phyloP scores from a whole-genome alignment of 768 basidiomycete genomes.

The Phaeotremella skinneri region DNA sequence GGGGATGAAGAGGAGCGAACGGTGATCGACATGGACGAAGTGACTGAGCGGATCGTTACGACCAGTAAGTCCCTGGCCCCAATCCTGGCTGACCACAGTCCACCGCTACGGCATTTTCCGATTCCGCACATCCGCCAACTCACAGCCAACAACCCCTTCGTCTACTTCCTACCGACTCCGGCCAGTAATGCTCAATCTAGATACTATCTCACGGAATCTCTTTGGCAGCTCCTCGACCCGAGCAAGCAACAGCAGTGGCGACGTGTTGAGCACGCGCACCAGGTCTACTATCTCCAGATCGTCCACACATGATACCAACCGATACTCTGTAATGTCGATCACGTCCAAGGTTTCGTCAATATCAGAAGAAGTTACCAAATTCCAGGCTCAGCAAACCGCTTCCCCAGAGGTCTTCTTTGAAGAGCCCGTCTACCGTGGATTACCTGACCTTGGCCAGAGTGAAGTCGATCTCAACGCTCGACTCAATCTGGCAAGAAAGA shows the following conservation, averaged over 20 bases:
- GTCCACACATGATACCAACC: constrained; percentile 55
- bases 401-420: constrained; percentile 7
- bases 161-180: constrained; percentile 63
- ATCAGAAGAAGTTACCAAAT: constrained; percentile 8
- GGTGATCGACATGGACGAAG: constrained; percentile 68
- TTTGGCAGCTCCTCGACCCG: constrained; percentile 58
- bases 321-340: constrained; percentile 17
- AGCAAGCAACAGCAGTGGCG: constrained; percentile 56
- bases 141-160: constrained; percentile 82
- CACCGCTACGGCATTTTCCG: constrained; percentile 80
- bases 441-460: constrained; percentile 42
- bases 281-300: constrained; percentile 71
- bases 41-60: constrained; percentile 72
- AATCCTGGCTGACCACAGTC: constrained; percentile 28
- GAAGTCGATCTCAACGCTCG: constrained; percentile 67
- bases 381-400: constrained; percentile 13
- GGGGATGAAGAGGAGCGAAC: constrained; percentile 56
- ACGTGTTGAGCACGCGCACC: constrained; percentile 64
- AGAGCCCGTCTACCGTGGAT: no score
- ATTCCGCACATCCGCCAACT: constrained; percentile 72
- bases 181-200: constrained; percentile 82
- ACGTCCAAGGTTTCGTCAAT: constrained; percentile 61
- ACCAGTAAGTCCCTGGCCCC: constrained; percentile 63
- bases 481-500: constrained; percentile 76
- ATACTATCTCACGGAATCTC: constrained; percentile 83